Evolutionary conservation across 768 basidiomycete genomes (phyloP), one percentile per base, ranked within the genome.

Genomic region (Amyloporia xantha): DNA sequence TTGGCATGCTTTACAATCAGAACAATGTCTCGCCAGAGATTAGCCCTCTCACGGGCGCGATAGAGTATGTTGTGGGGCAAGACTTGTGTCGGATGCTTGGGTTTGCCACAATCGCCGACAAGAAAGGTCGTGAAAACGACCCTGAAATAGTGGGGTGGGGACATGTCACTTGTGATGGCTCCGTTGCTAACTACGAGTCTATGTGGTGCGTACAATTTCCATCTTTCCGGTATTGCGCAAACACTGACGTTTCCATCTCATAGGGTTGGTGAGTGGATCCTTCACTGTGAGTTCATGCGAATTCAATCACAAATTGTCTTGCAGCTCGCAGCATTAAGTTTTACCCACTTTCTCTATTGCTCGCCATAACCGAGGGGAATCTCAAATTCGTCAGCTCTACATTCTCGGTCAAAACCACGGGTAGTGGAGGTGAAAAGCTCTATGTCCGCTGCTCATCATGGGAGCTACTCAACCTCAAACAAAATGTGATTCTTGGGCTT

Each of bases 141-240:
- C 30, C 30, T 7, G 9, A 7, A 15, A 33, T 15, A 15, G 5
- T 25, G 1, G 41, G 53, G 13, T 75, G 73, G 73, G 74, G 73
- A 0, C 74, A 76, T 53, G 66, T 76, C 41, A 63, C 72, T 10
- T 67, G 62, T 33, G 73, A 63, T 40, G 74, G 74, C 3, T 64
- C 72, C 6, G 62, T 75, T 6, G 74, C 74, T 3, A 76, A 76
- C 50, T 41, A 73, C 47, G 74, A 76, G 54, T 71, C 74, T n/a
- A 69, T 73, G 49, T 74, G 72, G 73, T 68, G 39, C 49, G 67
- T 44, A 27, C 11, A 36, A 48, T 48, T 50, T 20, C 20, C n/a
- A n/a, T 33, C 30, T 33, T 33, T 33, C 30, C 15, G 30, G n/a
- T n/a, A n/a, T n/a, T n/a, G n/a, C n/a, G n/a, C n/a, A n/a, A n/a